A percentile compares a stretch with the other conserved stretches of the same genome.
Conservation (phyloP, 1,284 basidiomycete genomes). For the Ceraceosorus guamensis region DNA sequence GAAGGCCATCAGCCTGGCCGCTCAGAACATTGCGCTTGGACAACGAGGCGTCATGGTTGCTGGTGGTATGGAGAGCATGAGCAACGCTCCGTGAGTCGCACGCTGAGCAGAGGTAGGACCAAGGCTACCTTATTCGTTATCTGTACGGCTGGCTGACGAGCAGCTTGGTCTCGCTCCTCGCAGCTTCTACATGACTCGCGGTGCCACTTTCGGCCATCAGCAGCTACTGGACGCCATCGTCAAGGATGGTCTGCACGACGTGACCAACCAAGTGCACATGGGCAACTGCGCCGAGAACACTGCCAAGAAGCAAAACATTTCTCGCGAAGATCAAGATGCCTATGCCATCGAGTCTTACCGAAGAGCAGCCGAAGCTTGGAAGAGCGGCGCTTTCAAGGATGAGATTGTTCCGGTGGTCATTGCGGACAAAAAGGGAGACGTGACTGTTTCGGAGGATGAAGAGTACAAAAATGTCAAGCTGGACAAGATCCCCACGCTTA, state of each 20-base stretch:
- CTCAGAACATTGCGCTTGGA: constrained; percentile 51
- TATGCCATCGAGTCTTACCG: constrained; percentile 91
- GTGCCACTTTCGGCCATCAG: constrained; percentile 82
- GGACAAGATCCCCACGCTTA: constrained; percentile 50
- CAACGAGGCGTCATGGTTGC: constrained; percentile 50
- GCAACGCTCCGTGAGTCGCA: constrained; percentile 48
- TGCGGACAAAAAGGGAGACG: constrained; percentile 80
- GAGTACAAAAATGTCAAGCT: constrained; percentile 66
- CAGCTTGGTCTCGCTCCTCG: neutral
- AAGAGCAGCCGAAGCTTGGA: constrained; percentile 86
- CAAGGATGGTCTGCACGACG: constrained; percentile 68
- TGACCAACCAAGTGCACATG: constrained; percentile 26
- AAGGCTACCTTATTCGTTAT: neutral
- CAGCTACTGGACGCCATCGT: constrained; percentile 79
- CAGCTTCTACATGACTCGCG: constrained; percentile 85
- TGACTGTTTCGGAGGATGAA: constrained; percentile 80
- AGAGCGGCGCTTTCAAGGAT: constrained; percentile 69
- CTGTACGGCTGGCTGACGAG: neutral
- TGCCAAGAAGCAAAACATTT: constrained; percentile 47
- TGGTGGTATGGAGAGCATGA: constrained; percentile 53
- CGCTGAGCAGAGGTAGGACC: neutral
- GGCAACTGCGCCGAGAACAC: constrained; percentile 50
- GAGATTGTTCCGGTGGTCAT: constrained; percentile 77
- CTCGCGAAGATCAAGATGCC: constrained; percentile 50
- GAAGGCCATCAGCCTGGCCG: constrained; percentile 52